Evolutionary conservation across 2,329 filamentous ascomycete genomes (phyloP).

Genomic region (Hymenoscyphus occultus): DNA sequence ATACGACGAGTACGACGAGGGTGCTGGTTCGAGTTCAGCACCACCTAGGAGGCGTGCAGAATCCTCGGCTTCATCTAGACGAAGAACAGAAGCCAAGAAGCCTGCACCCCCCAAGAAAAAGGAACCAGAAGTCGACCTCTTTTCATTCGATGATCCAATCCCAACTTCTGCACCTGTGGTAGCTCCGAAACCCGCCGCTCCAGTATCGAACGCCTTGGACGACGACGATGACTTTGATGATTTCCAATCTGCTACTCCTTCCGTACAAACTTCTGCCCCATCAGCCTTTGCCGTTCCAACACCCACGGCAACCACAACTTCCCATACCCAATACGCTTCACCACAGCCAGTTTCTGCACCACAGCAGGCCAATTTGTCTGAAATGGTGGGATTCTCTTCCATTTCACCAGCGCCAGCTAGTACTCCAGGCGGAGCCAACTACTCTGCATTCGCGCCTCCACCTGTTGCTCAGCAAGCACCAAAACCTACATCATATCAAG

Average conservation of each 20-base stretch:
- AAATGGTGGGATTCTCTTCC: constrained; percentile 76
- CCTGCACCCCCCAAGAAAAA: constrained; percentile 73
- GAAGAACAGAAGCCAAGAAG: constrained; percentile 56
- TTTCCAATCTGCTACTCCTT: constrained; percentile 81
- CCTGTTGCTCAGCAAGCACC: constrained; percentile 40
- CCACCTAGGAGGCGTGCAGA: constrained; percentile 39
- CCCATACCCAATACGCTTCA: constrained; percentile 69
- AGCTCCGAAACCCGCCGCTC: constrained; percentile 43
- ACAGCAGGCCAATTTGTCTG: constrained; percentile 75
- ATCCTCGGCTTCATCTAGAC: constrained; percentile 27
- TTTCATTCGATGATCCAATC: constrained; percentile 81
- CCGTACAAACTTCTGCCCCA: constrained; percentile 44
- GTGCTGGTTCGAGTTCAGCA: constrained; percentile 46
- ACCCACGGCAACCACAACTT: constrained; percentile 50
- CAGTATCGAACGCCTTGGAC: constrained; percentile 42
- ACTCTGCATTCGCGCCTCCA: constrained; percentile 59
- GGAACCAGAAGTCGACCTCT: constrained; percentile 86
- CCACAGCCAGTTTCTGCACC: constrained; percentile 83
- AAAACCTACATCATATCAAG: constrained; percentile 63
- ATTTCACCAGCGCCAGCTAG: constrained; percentile 67
- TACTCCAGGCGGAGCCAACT: constrained; percentile 57
- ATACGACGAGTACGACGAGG: constrained; percentile 95
- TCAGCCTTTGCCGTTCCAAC: constrained; percentile 42
- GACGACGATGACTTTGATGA: constrained; percentile 97
- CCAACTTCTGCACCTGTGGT: constrained; percentile 44